These are phyloP conservation scores for Macadamia integrifolia DNA, from an alignment of 164 flowering plant genomes.

Conservation along the genomic window DNA sequence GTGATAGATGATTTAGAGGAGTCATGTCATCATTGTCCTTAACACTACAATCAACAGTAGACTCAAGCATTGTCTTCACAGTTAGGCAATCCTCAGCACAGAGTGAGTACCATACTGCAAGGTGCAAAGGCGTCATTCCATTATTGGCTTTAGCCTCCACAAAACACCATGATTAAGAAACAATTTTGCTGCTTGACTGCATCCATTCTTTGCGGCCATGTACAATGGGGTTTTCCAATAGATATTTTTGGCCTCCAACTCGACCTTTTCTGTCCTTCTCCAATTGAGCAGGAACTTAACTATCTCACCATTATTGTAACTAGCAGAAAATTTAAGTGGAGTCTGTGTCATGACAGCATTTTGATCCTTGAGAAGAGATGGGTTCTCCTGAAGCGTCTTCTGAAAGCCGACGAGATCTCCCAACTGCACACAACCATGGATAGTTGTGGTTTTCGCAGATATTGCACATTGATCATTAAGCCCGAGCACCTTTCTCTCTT, in stretches of 20 bases:
- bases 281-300: slow-evolving; percentile 65
- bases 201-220: slow-evolving; percentile 98
- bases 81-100: slow-evolving; percentile 60
- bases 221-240: slow-evolving; percentile 98
- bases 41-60: slow-evolving; percentile 84
- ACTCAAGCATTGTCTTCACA: slow-evolving; percentile 70
- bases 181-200: slow-evolving; percentile 65
- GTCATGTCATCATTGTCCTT: slow-evolving; percentile 84
- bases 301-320: slow-evolving; percentile 59
- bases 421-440: too few relatives aligned
- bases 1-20: slow-evolving; percentile 78
- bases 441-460: too few relatives aligned
- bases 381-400: too few relatives aligned
- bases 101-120: slow-evolving; percentile 91
- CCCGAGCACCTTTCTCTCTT: too few relatives aligned
- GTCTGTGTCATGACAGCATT: slow-evolving; percentile 60
- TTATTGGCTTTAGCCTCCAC: slow-evolving; percentile 94
- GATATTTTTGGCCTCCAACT: slow-evolving; percentile 92
- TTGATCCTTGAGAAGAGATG: too few relatives aligned
- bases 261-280: slow-evolving; percentile 61
- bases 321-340: slow-evolving; percentile 93
- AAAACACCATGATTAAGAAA: slow-evolving; percentile 83
- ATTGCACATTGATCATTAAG: too few relatives aligned
- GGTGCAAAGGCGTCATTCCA: slow-evolving; percentile 99
- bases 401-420: too few relatives aligned